Base-by-base conservation (phyloP, 306 rosid species). In the Trifolium pratense region DNA sequence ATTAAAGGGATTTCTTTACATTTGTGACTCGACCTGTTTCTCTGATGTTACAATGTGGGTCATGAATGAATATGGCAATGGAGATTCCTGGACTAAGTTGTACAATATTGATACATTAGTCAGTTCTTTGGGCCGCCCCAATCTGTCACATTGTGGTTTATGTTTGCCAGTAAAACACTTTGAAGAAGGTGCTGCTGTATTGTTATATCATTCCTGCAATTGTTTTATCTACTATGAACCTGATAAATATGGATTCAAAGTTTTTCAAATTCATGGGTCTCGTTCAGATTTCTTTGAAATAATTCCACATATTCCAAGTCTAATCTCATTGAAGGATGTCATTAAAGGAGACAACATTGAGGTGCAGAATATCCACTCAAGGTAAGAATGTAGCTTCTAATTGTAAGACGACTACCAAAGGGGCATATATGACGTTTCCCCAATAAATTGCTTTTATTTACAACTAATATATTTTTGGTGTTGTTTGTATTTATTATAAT, bases 1-100 rank as follows among this genome's bases (percentile, higher is more conserved):
- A 23, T 21, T 12, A 56, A 29, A 3, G 66, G 66, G 66, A 3
- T 15, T 60, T 60, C 66, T 60, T 15, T 60, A 31, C 20, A 60
- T 60, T 14, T 60, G 21, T 15, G 42, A 17, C 12, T 26, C 2
- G 9, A 36, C 10, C 12, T 0, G 0, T 5, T 15, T 4, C 2
- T 6, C 1, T 15, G 0, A 6, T 48, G 0, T 23, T n/a, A 9
- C 10, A 16, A 3, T 61, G 32, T 78, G 81, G 81, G 4, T 40
- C 53, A 75, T 75, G 79, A 53, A 75, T 14, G 16, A 39, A 1
- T 53, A 75, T 55, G 73, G 68, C 0, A n/a, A 55, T 40, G 58
- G 26, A 56, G 80, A 66, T 13, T 75, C 74, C 9, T 71, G 76
- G 76, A 37, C 16, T 57, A 23, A 15, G 17, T 43, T 40, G 29